Base-by-base conservation (phyloP, 1,284 basidiomycete genomes). In the Trametes pubescens region DNA sequence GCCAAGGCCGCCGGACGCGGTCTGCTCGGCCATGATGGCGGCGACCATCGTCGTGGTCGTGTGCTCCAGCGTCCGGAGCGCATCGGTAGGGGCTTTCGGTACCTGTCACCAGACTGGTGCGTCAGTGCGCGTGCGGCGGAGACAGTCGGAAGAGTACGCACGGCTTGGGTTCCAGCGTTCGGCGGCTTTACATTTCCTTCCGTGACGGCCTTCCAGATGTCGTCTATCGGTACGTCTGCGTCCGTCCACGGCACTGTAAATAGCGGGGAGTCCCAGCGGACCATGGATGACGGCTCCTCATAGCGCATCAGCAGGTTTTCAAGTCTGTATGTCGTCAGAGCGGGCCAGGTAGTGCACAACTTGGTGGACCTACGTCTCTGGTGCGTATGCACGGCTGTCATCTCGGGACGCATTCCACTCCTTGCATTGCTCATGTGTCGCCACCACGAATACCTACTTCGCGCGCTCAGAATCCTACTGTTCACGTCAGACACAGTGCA, bases 231-330 rank as follows among this genome's bases (percentile, higher is more conserved):
- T 3, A 94, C 78, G 26, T 85, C 81, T 29, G 84, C 80, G 65
- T 96, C 93, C 37, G 86, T 84, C 87, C 90, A 93, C 2, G 89
- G 80, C 0, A 98, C 79, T 1, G 93, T 94, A 75, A 98, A 93
- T 35, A 99, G 84, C 0, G 97, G 97, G 0, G 95, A 92, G 77
- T 99, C 97, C 97, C 97, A 99, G 49, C 96, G 87, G 13, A 94
- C 95, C 91, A 97, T 97, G 0, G 95, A 96, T 0, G 93, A 96
- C 0, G 97, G 97, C 76, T 99, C 97, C 80, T 99, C 97, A 71
- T 90, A 99, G 43, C 97, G 87, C 75, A 90, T 84, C 14, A 98
- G 79, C 2, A 99, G 86, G 76, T 96, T 97, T 29, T 97, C 93
- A 43, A 99, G 84, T 2, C 95, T 97, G 74, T 0, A 24, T 4